Evolutionary conservation across 148 eudicot species (phyloP).

Genomic region (Euryodendron excelsum): DNA sequence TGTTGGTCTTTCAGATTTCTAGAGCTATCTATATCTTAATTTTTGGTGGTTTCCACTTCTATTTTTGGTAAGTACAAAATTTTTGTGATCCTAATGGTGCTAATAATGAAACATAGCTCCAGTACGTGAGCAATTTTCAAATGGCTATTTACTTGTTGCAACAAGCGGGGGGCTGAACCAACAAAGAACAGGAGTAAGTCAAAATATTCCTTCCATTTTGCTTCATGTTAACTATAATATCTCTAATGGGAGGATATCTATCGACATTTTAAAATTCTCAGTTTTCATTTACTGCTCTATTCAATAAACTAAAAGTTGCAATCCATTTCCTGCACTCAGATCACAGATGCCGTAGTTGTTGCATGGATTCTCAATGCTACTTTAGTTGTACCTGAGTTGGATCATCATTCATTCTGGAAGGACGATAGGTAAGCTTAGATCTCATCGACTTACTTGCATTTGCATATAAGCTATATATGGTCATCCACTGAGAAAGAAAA

Average conservation of each 20-base stretch:
- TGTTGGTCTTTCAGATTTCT: constrained; percentile 5
- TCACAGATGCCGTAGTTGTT: constrained; percentile 90
- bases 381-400: constrained; percentile 75
- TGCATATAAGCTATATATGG: not conserved
- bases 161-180: constrained; percentile 90
- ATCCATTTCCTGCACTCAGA: constrained; percentile 39
- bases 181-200: constrained; percentile 87
- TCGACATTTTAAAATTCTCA: not conserved
- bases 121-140: constrained; percentile 51
- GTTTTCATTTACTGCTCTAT: not conserved
- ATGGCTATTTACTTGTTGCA: constrained; percentile 85
- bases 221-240: not conserved
- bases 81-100: constrained; percentile 1
- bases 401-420: constrained; percentile 85
- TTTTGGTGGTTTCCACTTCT: not conserved
- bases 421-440: constrained; percentile 62
- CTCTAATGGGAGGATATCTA: not conserved
- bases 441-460: not conserved
- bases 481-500: not conserved
- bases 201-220: constrained; percentile 2
- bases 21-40: not conserved
- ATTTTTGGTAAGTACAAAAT: not conserved
- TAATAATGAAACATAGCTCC: constrained; percentile 50
- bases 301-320: constrained; percentile 9
- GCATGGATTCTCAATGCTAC: constrained; percentile 87